A percentile compares a stretch with the other conserved stretches of the same genome.
phyloP scores from a whole-genome alignment of 805 yeast species.

The Wickerhamomyces xylosicus region DNA sequence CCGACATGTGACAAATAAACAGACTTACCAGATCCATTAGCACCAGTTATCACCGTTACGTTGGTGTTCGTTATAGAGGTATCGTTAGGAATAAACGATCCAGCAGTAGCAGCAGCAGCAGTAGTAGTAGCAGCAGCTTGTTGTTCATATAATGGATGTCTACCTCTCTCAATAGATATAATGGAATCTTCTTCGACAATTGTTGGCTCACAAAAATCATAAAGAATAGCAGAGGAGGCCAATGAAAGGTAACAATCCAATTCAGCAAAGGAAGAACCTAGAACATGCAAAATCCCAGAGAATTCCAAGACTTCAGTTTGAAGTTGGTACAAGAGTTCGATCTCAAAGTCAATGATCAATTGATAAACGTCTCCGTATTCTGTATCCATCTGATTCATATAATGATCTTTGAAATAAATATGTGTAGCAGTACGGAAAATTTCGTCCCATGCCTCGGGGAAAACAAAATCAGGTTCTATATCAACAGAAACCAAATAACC shows the following conservation, averaged over 20 bases:
- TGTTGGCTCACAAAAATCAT: constrained; percentile 24
- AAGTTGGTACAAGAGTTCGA: constrained; percentile 27
- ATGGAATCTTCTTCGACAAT: constrained; percentile 17
- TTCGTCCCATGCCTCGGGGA: constrained; percentile 22
- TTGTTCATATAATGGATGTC: constrained; percentile 38
- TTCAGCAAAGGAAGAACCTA: constrained; percentile 21
- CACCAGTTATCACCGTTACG: constrained; percentile 34
- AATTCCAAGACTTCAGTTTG: constrained; percentile 16
- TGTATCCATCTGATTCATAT: constrained; percentile 23
- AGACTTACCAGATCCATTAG: constrained; percentile 43
- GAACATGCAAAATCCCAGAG: constrained; percentile 6
- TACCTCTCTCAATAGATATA: constrained; percentile 27
- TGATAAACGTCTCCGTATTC: constrained; percentile 33
- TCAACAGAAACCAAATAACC: constrained; percentile 29
- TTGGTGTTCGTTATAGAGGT: constrained; percentile 20
- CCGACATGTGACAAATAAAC: constrained; percentile 40
- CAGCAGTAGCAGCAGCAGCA: too few species aligned
- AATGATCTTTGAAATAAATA: constrained; percentile 25
- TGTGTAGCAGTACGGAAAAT: constrained; percentile 28
- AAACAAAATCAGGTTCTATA: neutral
- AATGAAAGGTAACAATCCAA: constrained; percentile 28
- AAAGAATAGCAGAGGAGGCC: constrained; percentile 20
- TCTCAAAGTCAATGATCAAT: constrained; percentile 28
- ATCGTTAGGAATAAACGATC: constrained; percentile 31
- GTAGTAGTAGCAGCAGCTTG: constrained; percentile 21